These are phyloP conservation scores for Cladosporium sp. DNA, from an alignment of 2,329 filamentous ascomycete genomes.

Conservation along the genomic window DNA sequence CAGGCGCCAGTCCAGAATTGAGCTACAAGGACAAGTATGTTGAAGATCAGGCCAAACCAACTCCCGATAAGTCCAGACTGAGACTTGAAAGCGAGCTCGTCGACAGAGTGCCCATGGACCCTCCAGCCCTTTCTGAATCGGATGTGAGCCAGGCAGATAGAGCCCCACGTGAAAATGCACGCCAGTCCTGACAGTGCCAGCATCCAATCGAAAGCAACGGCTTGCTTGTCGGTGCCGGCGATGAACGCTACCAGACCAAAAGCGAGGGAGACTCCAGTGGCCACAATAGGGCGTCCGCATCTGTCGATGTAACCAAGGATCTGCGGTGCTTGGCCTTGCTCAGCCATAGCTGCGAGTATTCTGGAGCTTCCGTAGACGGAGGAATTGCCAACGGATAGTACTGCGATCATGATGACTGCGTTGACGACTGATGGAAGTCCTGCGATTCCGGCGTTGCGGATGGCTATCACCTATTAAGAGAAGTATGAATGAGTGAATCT, in stretches of 20 bases:
- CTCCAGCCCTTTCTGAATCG: constrained; percentile 63
- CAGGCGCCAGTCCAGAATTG: constrained; percentile 28
- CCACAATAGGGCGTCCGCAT: constrained; percentile 55
- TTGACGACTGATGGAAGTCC: constrained; percentile 47
- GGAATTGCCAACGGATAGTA: constrained; percentile 53
- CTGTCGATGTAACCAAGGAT: constrained; percentile 59
- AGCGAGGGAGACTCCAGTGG: constrained; percentile 38
- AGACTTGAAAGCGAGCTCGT: constrained; percentile 61
- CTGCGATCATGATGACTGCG: constrained; percentile 46
- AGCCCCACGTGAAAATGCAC: constrained; percentile 70
- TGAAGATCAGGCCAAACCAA: constrained; percentile 56
- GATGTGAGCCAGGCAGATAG: constrained; percentile 65
- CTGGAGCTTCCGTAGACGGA: constrained; percentile 42
- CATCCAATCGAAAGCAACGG: constrained; percentile 59
- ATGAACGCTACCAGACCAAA: constrained; percentile 58
- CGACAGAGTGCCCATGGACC: constrained; percentile 51
- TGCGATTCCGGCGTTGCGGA: constrained; percentile 18
- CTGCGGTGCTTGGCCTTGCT: constrained; percentile 57
- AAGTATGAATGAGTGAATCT: no score
- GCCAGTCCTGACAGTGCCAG: constrained; percentile 68
- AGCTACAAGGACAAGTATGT: constrained; percentile 46
- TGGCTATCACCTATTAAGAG: no score
- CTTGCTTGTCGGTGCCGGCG: constrained; percentile 44
- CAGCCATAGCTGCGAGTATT: constrained; percentile 42
- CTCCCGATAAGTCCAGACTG: constrained; percentile 58